Percentiles rank a stretch among this genome's conserved stretches.
phyloP scores from a whole-genome alignment of 1,139 yeast genomes.

The Maudiozyma humilis region DNA sequence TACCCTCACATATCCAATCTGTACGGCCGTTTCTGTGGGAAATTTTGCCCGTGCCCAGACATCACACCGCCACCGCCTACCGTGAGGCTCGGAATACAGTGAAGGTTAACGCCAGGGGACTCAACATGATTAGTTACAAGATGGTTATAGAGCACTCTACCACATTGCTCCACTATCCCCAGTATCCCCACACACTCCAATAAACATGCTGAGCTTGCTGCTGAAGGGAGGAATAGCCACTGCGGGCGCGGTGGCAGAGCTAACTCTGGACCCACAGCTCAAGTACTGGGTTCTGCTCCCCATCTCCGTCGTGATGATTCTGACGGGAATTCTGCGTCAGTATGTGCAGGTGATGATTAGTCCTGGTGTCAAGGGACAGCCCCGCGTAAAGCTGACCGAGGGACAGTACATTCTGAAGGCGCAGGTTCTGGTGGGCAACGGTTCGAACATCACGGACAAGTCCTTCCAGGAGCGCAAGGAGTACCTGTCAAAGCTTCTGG shows the following conservation, averaged over 20 bases:
- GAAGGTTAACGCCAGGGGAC: no score
- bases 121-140: no score
- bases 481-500: slow-evolving; percentile 19
- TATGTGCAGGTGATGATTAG: slow-evolving; percentile 54
- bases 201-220: slow-evolving; percentile 4
- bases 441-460: slow-evolving; percentile 38
- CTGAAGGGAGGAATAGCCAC: slow-evolving; percentile 9
- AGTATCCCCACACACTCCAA: no score
- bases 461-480: slow-evolving; percentile 29
- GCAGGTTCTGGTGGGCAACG: slow-evolving; percentile 45
- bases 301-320: slow-evolving; percentile 79
- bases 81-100: no score
- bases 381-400: slow-evolving; percentile 51
- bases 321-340: slow-evolving; percentile 77
- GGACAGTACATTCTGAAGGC: slow-evolving; percentile 49
- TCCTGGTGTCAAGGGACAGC: slow-evolving; percentile 49
- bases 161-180: no score
- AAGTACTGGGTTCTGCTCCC: slow-evolving; percentile 90
- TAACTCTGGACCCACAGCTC: slow-evolving; percentile 69
- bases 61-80: no score
- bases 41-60: no score
- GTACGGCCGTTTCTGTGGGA: no score
- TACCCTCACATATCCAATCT: no score
- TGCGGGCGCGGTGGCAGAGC: slow-evolving; percentile 37
- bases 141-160: no score